Conservation (phyloP, 805 yeast genomes). For the Phaffomyces thermotolerans region DNA sequence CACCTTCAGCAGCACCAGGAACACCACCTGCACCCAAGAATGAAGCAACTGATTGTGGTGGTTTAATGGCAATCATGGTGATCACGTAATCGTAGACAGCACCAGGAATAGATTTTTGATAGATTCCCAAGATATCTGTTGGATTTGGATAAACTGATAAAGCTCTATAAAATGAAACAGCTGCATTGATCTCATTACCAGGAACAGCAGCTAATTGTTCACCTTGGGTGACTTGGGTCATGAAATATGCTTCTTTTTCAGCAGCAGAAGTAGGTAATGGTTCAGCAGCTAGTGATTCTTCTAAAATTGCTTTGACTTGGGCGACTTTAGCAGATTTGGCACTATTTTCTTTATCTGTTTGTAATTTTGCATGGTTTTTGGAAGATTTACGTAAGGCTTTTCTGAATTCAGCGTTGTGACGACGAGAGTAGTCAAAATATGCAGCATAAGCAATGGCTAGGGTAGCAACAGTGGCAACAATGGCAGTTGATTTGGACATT, state of each 20-base stretch:
- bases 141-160: conserved; percentile 92
- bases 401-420: conserved; percentile 78
- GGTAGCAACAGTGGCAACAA: conserved; percentile 32
- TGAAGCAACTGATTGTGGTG: conserved; percentile 72
- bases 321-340: conserved; percentile 54
- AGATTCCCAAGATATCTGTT: conserved; percentile 79
- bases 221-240: conserved; percentile 77
- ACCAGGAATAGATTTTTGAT: conserved; percentile 82
- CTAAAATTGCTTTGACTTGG: conserved; percentile 53
- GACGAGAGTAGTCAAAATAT: conserved; percentile 90
- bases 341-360: conserved; percentile 46
- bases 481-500: conserved; percentile 11
- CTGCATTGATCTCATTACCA: conserved; percentile 72
- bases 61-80: conserved; percentile 83
- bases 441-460: conserved; percentile 67
- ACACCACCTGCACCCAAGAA: conserved; percentile 33
- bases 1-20: conserved; percentile 3
- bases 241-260: conserved; percentile 72
- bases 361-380: conserved; percentile 51
- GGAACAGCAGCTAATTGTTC: conserved; percentile 68
- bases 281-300: conserved; percentile 54
- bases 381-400: conserved; percentile 58
- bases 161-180: conserved; percentile 89
- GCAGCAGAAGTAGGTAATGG: conserved; percentile 69
- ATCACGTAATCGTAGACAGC: conserved; percentile 77